Conservation (phyloP, 163 green algal genomes). For the Chloroidium sp. region DNA sequence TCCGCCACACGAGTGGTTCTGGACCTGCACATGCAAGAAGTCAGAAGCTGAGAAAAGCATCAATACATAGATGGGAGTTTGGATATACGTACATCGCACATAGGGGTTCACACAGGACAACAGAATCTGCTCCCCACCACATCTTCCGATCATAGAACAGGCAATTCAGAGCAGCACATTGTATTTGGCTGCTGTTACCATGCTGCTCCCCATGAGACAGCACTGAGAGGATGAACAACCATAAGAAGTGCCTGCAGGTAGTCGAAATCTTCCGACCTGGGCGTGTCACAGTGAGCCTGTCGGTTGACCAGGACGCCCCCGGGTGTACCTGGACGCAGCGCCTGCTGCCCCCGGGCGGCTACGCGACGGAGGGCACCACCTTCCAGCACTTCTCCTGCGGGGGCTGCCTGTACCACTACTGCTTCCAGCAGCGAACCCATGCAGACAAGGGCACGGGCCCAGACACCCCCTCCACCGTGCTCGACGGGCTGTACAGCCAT, state of each 20-base stretch:
- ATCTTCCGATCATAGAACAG: no score
- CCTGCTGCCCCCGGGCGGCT: constrained; percentile 32
- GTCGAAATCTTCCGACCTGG: constrained; percentile 61
- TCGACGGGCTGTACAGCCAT: constrained; percentile 17
- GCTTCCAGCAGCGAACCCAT: not conserved
- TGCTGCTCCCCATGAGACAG: no score
- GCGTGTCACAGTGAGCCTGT: constrained; percentile 58
- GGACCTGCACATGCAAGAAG: no score
- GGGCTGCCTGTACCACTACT: constrained; percentile 17
- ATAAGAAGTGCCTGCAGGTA: constrained; percentile 12
- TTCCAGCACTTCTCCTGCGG: constrained; percentile 59
- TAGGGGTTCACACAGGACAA: no score
- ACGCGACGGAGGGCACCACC: constrained; percentile 39
- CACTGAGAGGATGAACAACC: not conserved
- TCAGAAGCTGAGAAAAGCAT: no score
- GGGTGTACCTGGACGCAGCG: constrained; percentile 20
- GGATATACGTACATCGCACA: no score
- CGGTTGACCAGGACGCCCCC: constrained; percentile 38
- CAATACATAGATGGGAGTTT: no score
- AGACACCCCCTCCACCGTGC: constrained; percentile 2
- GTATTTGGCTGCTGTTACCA: no score
- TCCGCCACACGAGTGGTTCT: no score
- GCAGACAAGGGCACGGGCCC: not conserved
- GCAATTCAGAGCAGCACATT: no score
- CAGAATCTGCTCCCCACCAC: no score